Evolutionary conservation across 257 asterid genomes (phyloP), one percentile per base, ranked within the genome.

Genomic region (Plectranthus barbatus): DNA sequence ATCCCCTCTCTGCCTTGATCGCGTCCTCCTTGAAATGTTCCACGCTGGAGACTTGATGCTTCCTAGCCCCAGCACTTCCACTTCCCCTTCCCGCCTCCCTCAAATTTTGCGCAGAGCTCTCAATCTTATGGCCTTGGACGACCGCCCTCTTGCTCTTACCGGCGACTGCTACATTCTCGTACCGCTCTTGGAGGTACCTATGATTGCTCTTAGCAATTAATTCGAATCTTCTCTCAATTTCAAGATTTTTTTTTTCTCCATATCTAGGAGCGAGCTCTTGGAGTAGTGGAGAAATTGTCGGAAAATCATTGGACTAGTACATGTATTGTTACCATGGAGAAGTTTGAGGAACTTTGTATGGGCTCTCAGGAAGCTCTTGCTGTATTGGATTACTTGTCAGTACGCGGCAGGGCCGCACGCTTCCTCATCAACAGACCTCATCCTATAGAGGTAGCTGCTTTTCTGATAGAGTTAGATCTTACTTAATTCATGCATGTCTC

Each of bases 1-100:
- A 57, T 74, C 83, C 23, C 98, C 98, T 36, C 61, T 91, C 78
- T 87, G 95, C 75, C 85, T 91, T 9, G 80, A 79, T 19, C 86
- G 77, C 40, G 88, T 86, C 68, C 90, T 91, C 14, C 71, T 80
- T 5, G 95, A 87, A 66, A 91, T 91, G 97, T 67, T 67, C 61
- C 83, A 77, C 46, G 80, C 87, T 20, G 95, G 95, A 29, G 96
- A 85, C 49, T 40, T 91, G 26, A n/a, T 79, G 71, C 71, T 9
- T 39, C 76, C 66, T 24, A 33, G 33, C 56, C 56, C 87, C 60
- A 62, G 68, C 64, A 6, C 67, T 51, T 26, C 60, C 64, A 5
- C 67, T 51, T 26, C 60, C 21, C 41, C 68, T 23, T 53, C 81
- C 39, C 74, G 63, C 44, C 68, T 84, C 68, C 78, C 85, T 56